Base-by-base conservation (phyloP, 2,329 filamentous ascomycete species). In the Berkeleyomyces rouxiae region DNA sequence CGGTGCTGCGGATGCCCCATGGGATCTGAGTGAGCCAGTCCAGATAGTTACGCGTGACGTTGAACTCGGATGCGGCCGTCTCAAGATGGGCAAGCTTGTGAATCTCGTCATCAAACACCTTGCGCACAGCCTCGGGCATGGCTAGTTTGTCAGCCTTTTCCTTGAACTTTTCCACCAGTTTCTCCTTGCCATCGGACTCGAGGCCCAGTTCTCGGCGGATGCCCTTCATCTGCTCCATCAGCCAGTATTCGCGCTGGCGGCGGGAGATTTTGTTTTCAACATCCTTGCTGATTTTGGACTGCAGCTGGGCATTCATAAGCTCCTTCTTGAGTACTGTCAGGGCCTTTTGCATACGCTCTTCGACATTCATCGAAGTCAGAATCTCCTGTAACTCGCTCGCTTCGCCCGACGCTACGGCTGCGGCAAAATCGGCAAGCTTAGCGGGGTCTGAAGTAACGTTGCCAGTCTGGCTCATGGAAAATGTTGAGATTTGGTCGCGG, bases 151-250 rank as follows among this genome's bases (percentile, higher is more conserved):
- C 81, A 0, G 90, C 90, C 78, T 96, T 96, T 70, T 96, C 91
- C 74, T 90, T 93, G 78, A 99, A 99, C 72, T 88, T 95, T 73
- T 97, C 93, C 1, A 99, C 88, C 10, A 99, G 79, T 76, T 97
- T 97, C 70, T 99, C 93, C 75, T 97, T 99, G 67, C 95, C 93
- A 70, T 99, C 93, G 4, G 90, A 95, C 72, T 99, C 95, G 61
- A 99, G 89, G 31, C 95, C 93, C 58, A 99, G 82, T 74, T 99
- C 93, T 64, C 93, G 83, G 64, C 90, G 87, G 70, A 99, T 99
- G 36, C 91, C 93, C 78, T 97, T 97, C 91, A 99, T 96, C 73
- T 99, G 95, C 74, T 99, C 93, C 90, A 96, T 95, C 57, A 99
- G 78, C 88, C 90, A 97, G 76, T 97, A 99, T 71, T 99, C 93